Conservation (phyloP, 176 grass and related monocot genomes). For the Aegilops bicornis region DNA sequence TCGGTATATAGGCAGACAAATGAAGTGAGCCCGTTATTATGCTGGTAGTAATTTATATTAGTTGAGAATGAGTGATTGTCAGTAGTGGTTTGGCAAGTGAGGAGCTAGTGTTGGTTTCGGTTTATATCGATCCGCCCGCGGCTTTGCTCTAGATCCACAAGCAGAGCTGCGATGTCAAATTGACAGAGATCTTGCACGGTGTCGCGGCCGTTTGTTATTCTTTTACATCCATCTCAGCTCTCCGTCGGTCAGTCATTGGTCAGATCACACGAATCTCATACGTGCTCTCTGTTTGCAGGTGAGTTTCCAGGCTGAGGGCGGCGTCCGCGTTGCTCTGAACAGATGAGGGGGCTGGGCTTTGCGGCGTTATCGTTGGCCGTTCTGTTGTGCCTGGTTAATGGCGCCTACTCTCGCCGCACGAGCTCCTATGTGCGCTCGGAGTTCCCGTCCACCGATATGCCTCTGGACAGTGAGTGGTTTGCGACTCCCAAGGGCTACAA, state of each 20-base stretch:
- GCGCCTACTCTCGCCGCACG: conserved; percentile 52
- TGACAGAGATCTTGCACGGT: not conserved
- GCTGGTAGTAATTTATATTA: not conserved
- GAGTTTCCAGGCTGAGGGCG: conserved; percentile 18
- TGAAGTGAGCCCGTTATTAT: not conserved
- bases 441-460: conserved; percentile 80
- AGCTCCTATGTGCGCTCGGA: conserved; percentile 75
- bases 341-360: conserved; percentile 40
- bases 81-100: not conserved
- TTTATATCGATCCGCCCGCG: not conserved
- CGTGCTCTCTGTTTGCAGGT: not conserved
- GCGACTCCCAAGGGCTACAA: conserved; percentile 72
- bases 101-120: not conserved
- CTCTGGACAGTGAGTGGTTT: conserved; percentile 75
- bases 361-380: conserved; percentile 30
- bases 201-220: not conserved
- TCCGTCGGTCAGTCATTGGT: not conserved
- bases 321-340: conserved; percentile 10
- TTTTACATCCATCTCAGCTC: not conserved
- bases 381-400: conserved; percentile 43
- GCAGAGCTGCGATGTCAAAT: not conserved
- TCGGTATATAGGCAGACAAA: not conserved
- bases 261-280: not conserved
- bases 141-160: not conserved
- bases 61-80: not conserved